phyloP scores from a whole-genome alignment of 2,329 filamentous ascomycete species.

The Thelonectria blattea region DNA sequence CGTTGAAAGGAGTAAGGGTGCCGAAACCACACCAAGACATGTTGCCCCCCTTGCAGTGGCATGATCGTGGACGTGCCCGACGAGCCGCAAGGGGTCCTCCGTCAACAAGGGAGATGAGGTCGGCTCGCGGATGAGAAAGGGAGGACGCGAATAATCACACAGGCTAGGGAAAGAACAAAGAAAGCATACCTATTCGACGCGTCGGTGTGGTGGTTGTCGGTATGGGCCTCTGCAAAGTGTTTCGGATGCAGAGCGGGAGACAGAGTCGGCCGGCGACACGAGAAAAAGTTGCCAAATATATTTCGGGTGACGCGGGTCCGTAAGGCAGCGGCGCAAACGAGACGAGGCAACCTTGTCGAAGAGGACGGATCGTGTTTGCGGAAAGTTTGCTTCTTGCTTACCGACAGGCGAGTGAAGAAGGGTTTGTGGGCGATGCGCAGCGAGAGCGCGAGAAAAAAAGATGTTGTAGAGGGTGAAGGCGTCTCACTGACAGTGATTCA shows the following conservation, averaged over 20 bases:
- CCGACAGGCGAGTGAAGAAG: constrained; percentile 24
- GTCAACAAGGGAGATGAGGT: constrained; percentile 1
- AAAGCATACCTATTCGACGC: constrained; percentile 13
- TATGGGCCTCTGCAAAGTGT: constrained; percentile 21
- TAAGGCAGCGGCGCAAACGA: constrained; percentile 8
- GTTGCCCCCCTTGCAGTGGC: constrained; percentile 11
- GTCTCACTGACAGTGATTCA: constrained; percentile 23
- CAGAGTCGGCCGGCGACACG: constrained; percentile 38
- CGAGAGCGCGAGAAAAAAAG: not conserved
- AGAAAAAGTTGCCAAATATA: constrained; percentile 21
- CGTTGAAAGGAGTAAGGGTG: not conserved
- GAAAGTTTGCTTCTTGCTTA: constrained; percentile 23
- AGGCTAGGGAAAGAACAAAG: not conserved
- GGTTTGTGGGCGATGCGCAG: constrained; percentile 13
- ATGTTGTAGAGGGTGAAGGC: constrained; percentile 9
- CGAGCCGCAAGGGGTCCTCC: not conserved
- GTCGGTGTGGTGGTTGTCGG: not conserved
- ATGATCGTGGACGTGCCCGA: constrained; percentile 3
- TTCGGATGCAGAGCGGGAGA: constrained; percentile 17
- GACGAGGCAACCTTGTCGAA: not conserved
- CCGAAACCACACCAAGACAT: not conserved
- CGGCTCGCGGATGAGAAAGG: not conserved
- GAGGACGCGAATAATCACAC: not conserved
- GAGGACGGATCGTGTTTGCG: not conserved
- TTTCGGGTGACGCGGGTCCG: constrained; percentile 18